phyloP scores from a whole-genome alignment of 2,329 filamentous ascomycete species.

The Esteya vermicola region DNA sequence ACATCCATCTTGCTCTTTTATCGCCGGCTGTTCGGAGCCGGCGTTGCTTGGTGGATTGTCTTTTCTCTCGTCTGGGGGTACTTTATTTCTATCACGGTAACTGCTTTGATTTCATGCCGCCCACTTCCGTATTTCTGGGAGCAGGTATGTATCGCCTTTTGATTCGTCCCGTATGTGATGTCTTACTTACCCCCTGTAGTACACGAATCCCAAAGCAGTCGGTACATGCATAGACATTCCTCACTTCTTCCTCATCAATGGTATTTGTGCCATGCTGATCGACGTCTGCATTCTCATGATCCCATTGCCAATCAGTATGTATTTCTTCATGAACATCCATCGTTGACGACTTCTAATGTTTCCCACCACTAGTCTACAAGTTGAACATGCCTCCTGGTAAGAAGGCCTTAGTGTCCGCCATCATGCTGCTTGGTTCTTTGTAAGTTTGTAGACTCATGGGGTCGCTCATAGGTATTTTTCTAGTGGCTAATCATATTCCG shows the following conservation, averaged over 20 bases:
- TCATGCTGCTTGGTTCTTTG: neutral
- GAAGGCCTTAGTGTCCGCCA: neutral
- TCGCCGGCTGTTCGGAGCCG: neutral
- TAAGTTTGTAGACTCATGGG: no score
- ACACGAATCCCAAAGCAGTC: neutral
- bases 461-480: no score
- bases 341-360: neutral
- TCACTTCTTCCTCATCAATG: conserved; percentile 1
- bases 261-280: conserved; percentile 1
- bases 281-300: neutral
- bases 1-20: neutral
- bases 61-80: neutral
- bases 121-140: neutral
- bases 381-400: neutral
- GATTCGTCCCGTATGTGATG: neutral
- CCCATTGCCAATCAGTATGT: neutral
- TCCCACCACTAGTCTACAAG: neutral
- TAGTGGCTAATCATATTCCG: no score
- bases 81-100: neutral
- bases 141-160: neutral
- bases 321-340: neutral
- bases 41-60: neutral
- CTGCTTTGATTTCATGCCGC: neutral
- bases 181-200: neutral
- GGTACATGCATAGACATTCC: neutral